phyloP scores from a whole-genome alignment of 116 monocot genomes.

The Posidonia oceanica region DNA sequence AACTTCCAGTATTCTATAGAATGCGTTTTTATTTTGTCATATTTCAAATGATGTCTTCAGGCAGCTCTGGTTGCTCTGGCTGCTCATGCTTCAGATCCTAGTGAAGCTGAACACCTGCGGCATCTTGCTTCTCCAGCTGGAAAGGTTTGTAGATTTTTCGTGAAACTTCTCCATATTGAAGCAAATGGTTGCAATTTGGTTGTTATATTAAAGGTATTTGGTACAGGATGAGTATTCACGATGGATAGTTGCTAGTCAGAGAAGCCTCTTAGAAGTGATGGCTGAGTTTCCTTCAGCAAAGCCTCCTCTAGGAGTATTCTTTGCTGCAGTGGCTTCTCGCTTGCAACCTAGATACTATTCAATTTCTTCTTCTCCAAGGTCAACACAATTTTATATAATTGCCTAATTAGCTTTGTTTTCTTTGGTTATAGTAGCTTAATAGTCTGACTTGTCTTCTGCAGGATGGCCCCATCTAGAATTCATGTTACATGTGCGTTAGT shows the following conservation, averaged over 20 bases:
- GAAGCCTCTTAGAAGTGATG: conserved; percentile 85
- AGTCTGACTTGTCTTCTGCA: conserved; percentile 11
- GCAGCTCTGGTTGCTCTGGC: conserved; percentile 52
- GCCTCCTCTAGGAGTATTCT: conserved; percentile 79
- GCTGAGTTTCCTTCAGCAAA: conserved; percentile 76
- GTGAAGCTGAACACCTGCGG: conserved; percentile 58
- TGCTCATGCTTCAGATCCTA: conserved; percentile 67
- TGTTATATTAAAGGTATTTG: neutral
- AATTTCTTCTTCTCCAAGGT: conserved; percentile 85
- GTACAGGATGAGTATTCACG: conserved; percentile 77
- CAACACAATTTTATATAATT: neutral
- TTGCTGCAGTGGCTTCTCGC: conserved; percentile 74
- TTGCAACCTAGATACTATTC: conserved; percentile 86
- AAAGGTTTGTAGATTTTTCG: conserved; percentile 24
- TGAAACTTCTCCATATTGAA: neutral
- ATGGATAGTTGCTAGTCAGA: conserved; percentile 73
- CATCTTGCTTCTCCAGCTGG: conserved; percentile 75
- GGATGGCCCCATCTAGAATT: conserved; percentile 71
- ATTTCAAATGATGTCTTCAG: conserved; percentile 14
- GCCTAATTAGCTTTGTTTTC: neutral
- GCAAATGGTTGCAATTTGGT: neutral
- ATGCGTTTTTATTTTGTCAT: neutral
- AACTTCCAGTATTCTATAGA: neutral
- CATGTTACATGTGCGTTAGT: conserved; percentile 95
- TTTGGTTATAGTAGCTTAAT: conserved; percentile 4